Evolutionary conservation across 495 filamentous ascomycete species (phyloP).

Genomic region (Cenococcum geophilum): DNA sequence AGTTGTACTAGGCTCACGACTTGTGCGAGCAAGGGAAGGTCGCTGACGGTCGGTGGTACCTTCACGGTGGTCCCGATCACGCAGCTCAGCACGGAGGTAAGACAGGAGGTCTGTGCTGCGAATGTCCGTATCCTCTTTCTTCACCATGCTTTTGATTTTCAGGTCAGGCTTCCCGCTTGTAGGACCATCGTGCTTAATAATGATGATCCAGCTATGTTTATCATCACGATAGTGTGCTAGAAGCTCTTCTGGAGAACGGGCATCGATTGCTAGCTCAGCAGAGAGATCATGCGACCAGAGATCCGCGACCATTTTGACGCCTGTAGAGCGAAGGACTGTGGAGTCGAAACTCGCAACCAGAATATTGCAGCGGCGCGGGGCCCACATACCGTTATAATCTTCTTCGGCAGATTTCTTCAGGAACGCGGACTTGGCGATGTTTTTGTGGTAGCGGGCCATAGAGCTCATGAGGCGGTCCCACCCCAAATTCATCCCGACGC

Average conservation of each 20-base stretch:
- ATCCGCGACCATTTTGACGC: conserved; percentile 67
- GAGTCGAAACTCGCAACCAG: conserved; percentile 82
- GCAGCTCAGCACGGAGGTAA: conserved; percentile 77
- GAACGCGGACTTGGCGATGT: conserved; percentile 44
- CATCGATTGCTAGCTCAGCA: conserved; percentile 80
- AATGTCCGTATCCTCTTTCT: conserved; percentile 80
- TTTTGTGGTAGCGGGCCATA: conserved; percentile 60
- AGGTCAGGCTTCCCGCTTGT: conserved; percentile 52
- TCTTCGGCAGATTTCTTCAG: conserved; percentile 56
- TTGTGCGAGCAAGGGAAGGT: conserved; percentile 30
- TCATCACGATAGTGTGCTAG: conserved; percentile 58
- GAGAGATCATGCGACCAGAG: conserved; percentile 81
- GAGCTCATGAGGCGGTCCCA: conserved; percentile 71
- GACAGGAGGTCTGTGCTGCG: conserved; percentile 64
- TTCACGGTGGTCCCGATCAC: conserved; percentile 64
- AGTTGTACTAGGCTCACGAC: conserved; percentile 26
- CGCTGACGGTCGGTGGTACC: conserved; percentile 44
- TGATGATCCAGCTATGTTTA: conserved; percentile 78
- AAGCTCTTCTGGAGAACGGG: conserved; percentile 66
- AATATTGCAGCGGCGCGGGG: conserved; percentile 60
- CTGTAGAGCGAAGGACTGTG: conserved; percentile 62
- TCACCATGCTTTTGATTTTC: conserved; percentile 68
- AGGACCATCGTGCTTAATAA: conserved; percentile 71
- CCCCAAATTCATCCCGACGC: conserved; percentile 86
- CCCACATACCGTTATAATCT: conserved; percentile 34